phyloP scores from a whole-genome alignment of 352 stramenopile species.

The Phytopythium litorale region DNA sequence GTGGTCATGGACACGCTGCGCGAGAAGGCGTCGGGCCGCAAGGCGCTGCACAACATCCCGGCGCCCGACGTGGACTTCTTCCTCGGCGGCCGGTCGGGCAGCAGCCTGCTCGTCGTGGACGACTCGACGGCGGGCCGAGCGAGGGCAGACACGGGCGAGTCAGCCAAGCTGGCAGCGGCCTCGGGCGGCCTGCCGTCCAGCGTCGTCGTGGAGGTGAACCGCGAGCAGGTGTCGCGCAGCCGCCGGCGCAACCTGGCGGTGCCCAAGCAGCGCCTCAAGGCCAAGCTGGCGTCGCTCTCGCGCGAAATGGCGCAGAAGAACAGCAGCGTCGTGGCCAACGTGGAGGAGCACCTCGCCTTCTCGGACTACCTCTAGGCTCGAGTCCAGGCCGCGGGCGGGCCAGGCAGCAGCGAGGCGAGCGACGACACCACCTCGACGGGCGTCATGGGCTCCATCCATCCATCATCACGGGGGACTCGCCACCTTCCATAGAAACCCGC shows the following conservation, averaged over 20 bases:
- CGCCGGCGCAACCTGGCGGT: slow-evolving; percentile 53
- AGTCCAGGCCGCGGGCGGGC: too few relatives aligned
- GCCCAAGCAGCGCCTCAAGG: slow-evolving; percentile 65
- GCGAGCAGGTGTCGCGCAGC: slow-evolving; percentile 39
- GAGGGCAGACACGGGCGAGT: slow-evolving; percentile 2
- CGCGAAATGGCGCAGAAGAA: slow-evolving; percentile 51
- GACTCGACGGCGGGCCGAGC: slow-evolving; percentile 8
- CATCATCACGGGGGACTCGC: too few relatives aligned
- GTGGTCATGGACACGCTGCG: slow-evolving; percentile 65
- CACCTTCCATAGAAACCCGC: background rate
- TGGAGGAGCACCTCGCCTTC: slow-evolving; percentile 69
- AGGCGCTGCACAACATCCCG: slow-evolving; percentile 66
- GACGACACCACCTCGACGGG: too few relatives aligned
- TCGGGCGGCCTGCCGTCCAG: slow-evolving; percentile 27
- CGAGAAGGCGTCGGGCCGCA: slow-evolving; percentile 64
- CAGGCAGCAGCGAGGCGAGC: too few relatives aligned
- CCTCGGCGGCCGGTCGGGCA: slow-evolving; percentile 35
- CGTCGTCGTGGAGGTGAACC: slow-evolving; percentile 60
- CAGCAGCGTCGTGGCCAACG: slow-evolving; percentile 27
- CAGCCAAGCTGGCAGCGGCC: slow-evolving; percentile 4
- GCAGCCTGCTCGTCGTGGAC: slow-evolving; percentile 46
- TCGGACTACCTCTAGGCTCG: slow-evolving; percentile 60
- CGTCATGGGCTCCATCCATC: too few relatives aligned
- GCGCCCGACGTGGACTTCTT: slow-evolving; percentile 56
- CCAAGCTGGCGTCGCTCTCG: slow-evolving; percentile 63